Evolutionary conservation across 2,329 filamentous ascomycete genomes (phyloP).

Genomic region (Elsinoe batatas): DNA sequence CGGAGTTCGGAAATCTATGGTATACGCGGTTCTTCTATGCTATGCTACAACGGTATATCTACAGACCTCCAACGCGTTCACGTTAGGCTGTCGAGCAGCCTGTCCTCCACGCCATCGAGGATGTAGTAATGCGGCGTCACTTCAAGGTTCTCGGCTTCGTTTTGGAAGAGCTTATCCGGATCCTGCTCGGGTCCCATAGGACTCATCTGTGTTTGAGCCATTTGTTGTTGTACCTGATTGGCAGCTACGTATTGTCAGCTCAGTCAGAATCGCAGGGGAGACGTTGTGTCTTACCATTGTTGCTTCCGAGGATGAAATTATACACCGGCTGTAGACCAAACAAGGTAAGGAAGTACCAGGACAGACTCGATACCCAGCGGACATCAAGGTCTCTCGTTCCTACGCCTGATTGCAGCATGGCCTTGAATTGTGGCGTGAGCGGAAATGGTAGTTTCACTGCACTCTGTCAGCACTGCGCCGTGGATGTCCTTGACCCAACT

Average conservation of each 20-base stretch:
- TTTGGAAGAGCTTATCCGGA: constrained; percentile 87
- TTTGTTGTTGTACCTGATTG: constrained; percentile 79
- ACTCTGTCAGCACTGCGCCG: constrained; percentile 22
- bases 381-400: constrained; percentile 94
- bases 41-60: neutral
- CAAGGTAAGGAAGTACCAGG: constrained; percentile 97
- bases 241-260: constrained; percentile 52
- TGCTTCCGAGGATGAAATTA: constrained; percentile 89
- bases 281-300: constrained; percentile 62
- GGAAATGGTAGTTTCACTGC: constrained; percentile 93
- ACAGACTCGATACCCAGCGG: constrained; percentile 95
- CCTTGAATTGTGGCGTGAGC: constrained; percentile 97
- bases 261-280: neutral
- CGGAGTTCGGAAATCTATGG: neutral
- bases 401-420: constrained; percentile 95
- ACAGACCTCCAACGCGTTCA: neutral
- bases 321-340: constrained; percentile 96
- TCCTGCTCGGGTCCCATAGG: constrained; percentile 91
- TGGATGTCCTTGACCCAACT: neutral
- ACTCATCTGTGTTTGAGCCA: constrained; percentile 55
- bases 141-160: constrained; percentile 88
- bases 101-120: constrained; percentile 75
- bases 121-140: constrained; percentile 92
- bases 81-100: constrained; percentile 51
- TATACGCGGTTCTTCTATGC: neutral